Evolutionary conservation across 306 rosid species (phyloP).

Genomic region (Trichosanthes cucumerina): DNA sequence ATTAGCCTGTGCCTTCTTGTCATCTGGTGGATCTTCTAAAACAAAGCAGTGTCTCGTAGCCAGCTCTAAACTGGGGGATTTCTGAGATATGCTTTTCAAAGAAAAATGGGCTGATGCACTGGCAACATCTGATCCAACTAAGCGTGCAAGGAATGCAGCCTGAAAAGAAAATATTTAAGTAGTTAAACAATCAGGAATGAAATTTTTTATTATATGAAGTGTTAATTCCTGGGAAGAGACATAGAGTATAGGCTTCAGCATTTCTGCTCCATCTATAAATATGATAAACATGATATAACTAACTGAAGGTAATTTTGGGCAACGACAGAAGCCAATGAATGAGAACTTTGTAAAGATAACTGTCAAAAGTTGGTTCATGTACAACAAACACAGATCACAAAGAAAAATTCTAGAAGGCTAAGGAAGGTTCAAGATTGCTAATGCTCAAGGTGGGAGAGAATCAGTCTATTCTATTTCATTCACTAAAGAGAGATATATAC

Average conservation of each 20-base stretch:
- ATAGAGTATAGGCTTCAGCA: neutral
- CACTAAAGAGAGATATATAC: no score
- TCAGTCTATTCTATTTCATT: no score
- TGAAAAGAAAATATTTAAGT: slow-evolving; percentile 20
- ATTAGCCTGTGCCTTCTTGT: slow-evolving; percentile 34
- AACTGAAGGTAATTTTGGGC: neutral
- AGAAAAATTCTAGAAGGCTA: neutral
- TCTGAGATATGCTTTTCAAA: slow-evolving; percentile 50
- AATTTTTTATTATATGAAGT: neutral
- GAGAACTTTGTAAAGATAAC: neutral
- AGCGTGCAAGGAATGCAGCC: slow-evolving; percentile 66
- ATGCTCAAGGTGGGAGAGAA: no score
- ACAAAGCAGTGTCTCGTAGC: slow-evolving; percentile 68
- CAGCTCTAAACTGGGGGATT: slow-evolving; percentile 55
- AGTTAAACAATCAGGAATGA: neutral
- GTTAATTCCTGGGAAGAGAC: neutral
- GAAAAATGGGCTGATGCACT: slow-evolving; percentile 72
- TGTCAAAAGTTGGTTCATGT: neutral
- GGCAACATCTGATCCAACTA: slow-evolving; percentile 71
- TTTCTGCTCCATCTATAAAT: neutral
- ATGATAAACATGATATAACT: neutral
- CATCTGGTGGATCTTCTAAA: slow-evolving; percentile 68
- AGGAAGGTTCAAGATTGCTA: neutral
- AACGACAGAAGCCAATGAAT: neutral
- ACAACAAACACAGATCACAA: neutral